Percentiles rank a stretch among this genome's conserved stretches.
phyloP scores from a whole-genome alignment of 371 early-diverging fungal genomes.

The Apophysomyces variabilis region DNA sequence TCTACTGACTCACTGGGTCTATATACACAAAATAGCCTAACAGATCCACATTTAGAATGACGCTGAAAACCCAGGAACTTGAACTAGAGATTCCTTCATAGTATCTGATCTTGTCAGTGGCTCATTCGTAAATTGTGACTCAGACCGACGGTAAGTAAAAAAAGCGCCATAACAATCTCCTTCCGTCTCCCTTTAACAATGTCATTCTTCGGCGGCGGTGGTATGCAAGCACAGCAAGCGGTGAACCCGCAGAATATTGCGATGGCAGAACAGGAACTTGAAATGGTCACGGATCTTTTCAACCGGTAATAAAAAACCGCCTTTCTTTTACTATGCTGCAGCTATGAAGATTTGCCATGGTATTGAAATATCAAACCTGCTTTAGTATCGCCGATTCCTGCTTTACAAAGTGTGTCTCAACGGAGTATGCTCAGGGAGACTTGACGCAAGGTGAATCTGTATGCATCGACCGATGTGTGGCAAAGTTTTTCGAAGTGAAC shows the following conservation, averaged over 20 bases:
- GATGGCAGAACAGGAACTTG: slow-evolving; percentile 85
- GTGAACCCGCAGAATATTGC: slow-evolving; percentile 79
- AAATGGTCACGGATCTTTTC: slow-evolving; percentile 84
- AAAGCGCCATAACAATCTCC: no score
- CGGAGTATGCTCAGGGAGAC: slow-evolving; percentile 77
- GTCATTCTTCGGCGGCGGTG: slow-evolving; percentile 55
- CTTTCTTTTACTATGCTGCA: background rate
- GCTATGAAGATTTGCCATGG: background rate
- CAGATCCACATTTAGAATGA: no score
- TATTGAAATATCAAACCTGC: background rate
- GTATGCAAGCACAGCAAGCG: slow-evolving; percentile 51
- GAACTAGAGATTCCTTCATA: no score
- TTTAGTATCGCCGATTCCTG: slow-evolving; percentile 80
- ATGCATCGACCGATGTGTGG: slow-evolving; percentile 90
- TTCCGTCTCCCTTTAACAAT: slow-evolving; percentile 15
- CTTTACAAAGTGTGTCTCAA: slow-evolving; percentile 85
- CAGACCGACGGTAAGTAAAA: no score
- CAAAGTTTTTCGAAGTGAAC: slow-evolving; percentile 83
- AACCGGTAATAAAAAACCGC: slow-evolving; percentile 59
- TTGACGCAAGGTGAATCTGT: slow-evolving; percentile 93
- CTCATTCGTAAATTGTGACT: no score
- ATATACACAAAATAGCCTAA: no score
- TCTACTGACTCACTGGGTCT: no score
- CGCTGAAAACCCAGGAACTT: no score
- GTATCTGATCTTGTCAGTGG: no score